Percentiles rank a stretch among this genome's conserved stretches.
These are phyloP conservation scores for Fusarium sp. DNA, from an alignment of 2,329 filamentous ascomycete species.

Conservation along the genomic window DNA sequence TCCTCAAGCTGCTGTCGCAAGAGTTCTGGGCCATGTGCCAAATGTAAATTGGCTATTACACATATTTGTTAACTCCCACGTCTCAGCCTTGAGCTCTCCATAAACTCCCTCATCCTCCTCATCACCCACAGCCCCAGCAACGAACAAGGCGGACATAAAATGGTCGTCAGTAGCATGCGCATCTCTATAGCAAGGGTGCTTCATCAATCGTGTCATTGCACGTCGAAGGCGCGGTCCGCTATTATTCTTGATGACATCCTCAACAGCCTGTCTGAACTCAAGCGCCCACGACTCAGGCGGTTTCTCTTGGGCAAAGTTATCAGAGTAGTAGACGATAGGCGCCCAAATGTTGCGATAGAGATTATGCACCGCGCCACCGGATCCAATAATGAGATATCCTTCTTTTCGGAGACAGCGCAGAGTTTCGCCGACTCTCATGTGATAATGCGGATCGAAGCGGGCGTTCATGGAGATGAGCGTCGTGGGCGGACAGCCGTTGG, in stretches of 20 bases:
- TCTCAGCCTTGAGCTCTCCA: constrained; percentile 68
- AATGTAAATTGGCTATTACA: constrained; percentile 73
- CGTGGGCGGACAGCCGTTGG: constrained; percentile 74
- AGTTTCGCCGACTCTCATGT: constrained; percentile 39
- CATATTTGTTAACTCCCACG: constrained; percentile 78
- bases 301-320: constrained; percentile 32
- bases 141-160: constrained; percentile 76
- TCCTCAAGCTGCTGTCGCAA: constrained; percentile 1
- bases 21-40: constrained; percentile 52
- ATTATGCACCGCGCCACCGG: constrained; percentile 78
- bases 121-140: constrained; percentile 69
- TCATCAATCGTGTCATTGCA: constrained; percentile 75
- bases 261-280: constrained; percentile 76
- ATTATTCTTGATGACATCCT: constrained; percentile 66
- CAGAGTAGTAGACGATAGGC: constrained; percentile 67
- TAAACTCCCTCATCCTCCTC: constrained; percentile 60
- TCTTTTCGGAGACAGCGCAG: constrained; percentile 29
- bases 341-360: constrained; percentile 77
- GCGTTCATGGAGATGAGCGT: constrained; percentile 57
- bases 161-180: constrained; percentile 81
- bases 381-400: constrained; percentile 67
- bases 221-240: constrained; percentile 65
- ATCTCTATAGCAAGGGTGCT: constrained; percentile 75
- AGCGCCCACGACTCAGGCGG: constrained; percentile 65
- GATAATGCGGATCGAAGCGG: constrained; percentile 47